These are phyloP conservation scores for Cucumis melo DNA, from an alignment of 306 rosid genomes.

Conservation along the genomic window DNA sequence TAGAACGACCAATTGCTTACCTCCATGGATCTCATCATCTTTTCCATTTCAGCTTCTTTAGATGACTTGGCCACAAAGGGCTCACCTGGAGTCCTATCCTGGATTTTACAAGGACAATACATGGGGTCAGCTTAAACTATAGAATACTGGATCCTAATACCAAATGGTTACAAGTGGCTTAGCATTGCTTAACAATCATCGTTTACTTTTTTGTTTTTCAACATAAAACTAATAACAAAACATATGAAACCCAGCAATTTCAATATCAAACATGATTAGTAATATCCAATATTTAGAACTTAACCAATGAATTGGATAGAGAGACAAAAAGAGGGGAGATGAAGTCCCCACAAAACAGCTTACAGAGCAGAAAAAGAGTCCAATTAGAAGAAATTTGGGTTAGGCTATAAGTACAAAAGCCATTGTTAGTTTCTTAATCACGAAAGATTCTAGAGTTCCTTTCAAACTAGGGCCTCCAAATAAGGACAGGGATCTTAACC, in stretches of 20 bases:
- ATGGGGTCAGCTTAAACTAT: background rate
- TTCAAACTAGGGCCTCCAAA: no score
- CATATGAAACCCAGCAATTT: background rate
- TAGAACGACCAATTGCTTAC: slow-evolving; percentile 26
- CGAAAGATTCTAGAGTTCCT: no score
- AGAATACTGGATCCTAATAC: background rate
- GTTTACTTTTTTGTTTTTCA: background rate
- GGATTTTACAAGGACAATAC: slow-evolving; percentile 10
- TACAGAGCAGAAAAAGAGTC: no score
- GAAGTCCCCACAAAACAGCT: no score
- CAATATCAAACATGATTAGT: background rate
- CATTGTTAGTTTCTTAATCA: no score
- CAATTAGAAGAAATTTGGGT: no score
- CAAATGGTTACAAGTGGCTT: background rate
- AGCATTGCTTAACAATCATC: background rate
- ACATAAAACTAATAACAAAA: background rate
- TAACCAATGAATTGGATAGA: background rate
- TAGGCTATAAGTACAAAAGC: no score
- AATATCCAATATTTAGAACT: background rate
- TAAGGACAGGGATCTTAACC: background rate
- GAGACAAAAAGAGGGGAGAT: no score
- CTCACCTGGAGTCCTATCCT: slow-evolving; percentile 84
- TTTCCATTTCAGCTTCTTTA: slow-evolving; percentile 97
- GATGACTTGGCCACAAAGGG: slow-evolving; percentile 66
- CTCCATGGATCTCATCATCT: slow-evolving; percentile 83